These are phyloP conservation scores for Dothideomycetes sp. DNA, from an alignment of 2,329 filamentous ascomycete species.

Conservation along the genomic window DNA sequence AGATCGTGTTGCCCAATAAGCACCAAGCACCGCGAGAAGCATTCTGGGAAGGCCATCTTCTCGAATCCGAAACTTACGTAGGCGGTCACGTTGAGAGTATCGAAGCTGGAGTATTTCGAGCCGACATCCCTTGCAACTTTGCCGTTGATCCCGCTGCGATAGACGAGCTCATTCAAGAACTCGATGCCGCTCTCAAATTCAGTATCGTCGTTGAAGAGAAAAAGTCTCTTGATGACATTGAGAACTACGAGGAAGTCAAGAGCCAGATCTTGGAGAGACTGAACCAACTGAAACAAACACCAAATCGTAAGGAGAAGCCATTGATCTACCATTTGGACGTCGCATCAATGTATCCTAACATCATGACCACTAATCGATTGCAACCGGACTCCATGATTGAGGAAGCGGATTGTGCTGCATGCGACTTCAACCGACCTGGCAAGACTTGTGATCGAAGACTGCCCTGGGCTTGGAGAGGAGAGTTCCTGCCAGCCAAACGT, in stretches of 20 bases:
- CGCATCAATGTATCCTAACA: conserved; percentile 99
- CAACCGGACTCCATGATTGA: conserved; percentile 99
- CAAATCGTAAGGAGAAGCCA: conserved; percentile 74
- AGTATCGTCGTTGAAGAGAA: conserved; percentile 50
- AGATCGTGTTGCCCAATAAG: conserved; percentile 92
- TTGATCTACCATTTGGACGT: conserved; percentile 98
- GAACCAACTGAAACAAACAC: conserved; percentile 64
- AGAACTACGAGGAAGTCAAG: conserved; percentile 55
- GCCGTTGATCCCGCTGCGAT: conserved; percentile 79
- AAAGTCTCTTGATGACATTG: conserved; percentile 42
- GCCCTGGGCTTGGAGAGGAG: conserved; percentile 97
- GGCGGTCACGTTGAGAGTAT: conserved; percentile 99
- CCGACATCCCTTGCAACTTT: conserved; percentile 93
- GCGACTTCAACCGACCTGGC: conserved; percentile 94
- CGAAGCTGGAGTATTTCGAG: conserved; percentile 90
- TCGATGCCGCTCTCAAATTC: conserved; percentile 84
- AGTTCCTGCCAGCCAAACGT: conserved; percentile 89
- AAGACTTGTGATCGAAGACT: conserved; percentile 93
- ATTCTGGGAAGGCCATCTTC: conserved; percentile 92
- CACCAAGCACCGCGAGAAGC: conserved; percentile 82
- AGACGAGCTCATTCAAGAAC: conserved; percentile 75
- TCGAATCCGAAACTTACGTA: conserved; percentile 96
- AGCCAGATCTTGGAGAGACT: conserved; percentile 68
- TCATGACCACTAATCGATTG: conserved; percentile 97
- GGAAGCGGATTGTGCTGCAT: conserved; percentile 91